These are phyloP conservation scores for Linnemannia hyalina DNA, from an alignment of 192 early-diverging fungal species.

Conservation along the genomic window DNA sequence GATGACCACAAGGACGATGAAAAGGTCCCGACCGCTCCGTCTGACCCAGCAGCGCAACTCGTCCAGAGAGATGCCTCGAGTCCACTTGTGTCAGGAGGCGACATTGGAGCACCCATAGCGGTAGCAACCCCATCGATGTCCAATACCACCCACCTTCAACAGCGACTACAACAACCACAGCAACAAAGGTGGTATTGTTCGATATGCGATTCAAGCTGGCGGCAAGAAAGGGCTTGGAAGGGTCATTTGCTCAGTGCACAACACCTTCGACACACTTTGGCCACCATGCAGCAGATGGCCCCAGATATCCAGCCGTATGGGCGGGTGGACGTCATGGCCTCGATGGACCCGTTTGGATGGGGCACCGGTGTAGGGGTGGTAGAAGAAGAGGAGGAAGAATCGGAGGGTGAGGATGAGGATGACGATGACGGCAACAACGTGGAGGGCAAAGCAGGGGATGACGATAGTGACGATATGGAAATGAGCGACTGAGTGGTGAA, in stretches of 20 bases:
- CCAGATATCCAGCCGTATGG: conserved; percentile 14
- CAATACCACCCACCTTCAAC: not conserved
- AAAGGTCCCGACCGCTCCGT: not conserved
- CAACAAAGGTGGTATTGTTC: conserved; percentile 19
- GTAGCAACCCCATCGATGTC: not conserved
- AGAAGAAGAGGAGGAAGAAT: conserved; percentile 37
- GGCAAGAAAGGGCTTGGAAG: conserved; percentile 20
- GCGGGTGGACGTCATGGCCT: conserved; percentile 16
- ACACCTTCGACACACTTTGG: conserved; percentile 17
- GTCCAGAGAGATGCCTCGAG: not conserved
- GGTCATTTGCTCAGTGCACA: conserved; percentile 38
- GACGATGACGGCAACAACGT: not conserved
- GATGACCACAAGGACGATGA: not conserved
- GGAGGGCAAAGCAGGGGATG: not conserved
- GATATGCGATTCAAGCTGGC: conserved; percentile 22
- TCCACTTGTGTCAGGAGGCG: not conserved
- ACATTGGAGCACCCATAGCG: not conserved
- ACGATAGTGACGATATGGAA: conserved; percentile 20
- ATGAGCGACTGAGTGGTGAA: not conserved
- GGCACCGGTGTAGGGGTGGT: conserved; percentile 22
- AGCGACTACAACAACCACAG: not conserved
- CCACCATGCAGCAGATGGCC: conserved; percentile 4
- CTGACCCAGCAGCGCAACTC: not conserved
- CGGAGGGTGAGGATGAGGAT: not conserved
- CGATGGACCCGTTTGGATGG: conserved; percentile 41